Base-by-base conservation (phyloP, 495 filamentous ascomycete species). In the Penicillium pulvis region DNA sequence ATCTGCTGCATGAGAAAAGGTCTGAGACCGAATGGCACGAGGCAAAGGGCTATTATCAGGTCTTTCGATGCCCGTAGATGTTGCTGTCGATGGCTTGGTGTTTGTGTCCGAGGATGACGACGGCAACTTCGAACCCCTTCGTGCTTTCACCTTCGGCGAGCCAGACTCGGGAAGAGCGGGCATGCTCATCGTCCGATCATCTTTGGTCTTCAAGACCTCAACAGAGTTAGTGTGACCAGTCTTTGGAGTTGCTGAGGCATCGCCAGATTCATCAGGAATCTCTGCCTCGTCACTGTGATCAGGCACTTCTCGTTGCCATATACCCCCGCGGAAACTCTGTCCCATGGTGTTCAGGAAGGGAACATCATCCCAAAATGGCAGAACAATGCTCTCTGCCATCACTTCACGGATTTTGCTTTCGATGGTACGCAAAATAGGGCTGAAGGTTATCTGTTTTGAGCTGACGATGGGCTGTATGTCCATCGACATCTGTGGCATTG, bases 391-490 rank as follows among this genome's bases (percentile, higher is more conserved):
- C 73, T 98, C 94, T 2, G 86, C 90, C 52, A 98, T 80, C 41
- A 97, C 91, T 70, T 97, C 92, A 55, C 93, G 87, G 67, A 98
- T 96, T 24, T 93, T 80, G 61, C 88, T 96, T 71, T 98, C 94
- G 58, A 98, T 98, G 49, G 92, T 88, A 49, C 92, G 87, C 12
- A 97, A 82, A 47, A 98, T 93, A 46, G 96, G 83, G 7, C 87
- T 87, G 70, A 93, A 98, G 1, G 94, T 97, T 51, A 98, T 95
- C 71, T 97, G 93, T 53, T 93, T 88, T 7, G 91, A 89, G 73
- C 92, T 96, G 51, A 98, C 92, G 60, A 98, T 92, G 6, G 94
- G 94, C 68, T 97, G 90, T 49, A 98, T 92, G 20, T 86, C 84
- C 80, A 98, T 86, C 50, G 92, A 92, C 77, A 98, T 90, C 61